Percentiles rank a stretch among this genome's conserved stretches.
These are phyloP conservation scores for Exophiala sideris DNA, from an alignment of 2,329 filamentous ascomycete species.

Conservation along the genomic window DNA sequence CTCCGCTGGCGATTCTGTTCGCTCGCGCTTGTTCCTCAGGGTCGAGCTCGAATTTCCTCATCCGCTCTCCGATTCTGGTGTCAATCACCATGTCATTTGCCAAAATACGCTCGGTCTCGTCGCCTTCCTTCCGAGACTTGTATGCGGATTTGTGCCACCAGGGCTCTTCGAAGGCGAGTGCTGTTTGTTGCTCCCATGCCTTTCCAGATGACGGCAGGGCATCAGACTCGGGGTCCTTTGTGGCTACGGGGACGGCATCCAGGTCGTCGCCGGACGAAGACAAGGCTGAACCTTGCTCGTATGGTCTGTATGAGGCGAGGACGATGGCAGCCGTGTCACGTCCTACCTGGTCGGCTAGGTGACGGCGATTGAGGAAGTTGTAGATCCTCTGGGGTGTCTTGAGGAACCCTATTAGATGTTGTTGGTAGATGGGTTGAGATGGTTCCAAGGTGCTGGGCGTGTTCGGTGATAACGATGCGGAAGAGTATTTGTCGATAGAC, in stretches of 20 bases:
- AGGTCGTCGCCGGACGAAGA: slow-evolving; percentile 20
- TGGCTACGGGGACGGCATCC: slow-evolving; percentile 20
- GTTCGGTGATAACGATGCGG: slow-evolving; percentile 60
- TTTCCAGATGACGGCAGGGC: slow-evolving; percentile 28
- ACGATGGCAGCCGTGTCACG: slow-evolving; percentile 83
- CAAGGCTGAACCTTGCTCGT: slow-evolving; percentile 33
- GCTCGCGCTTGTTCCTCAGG: slow-evolving; percentile 68
- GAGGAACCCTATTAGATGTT: slow-evolving; percentile 87
- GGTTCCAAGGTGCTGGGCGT: slow-evolving; percentile 72
- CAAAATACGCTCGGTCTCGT: slow-evolving; percentile 69
- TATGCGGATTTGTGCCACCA: slow-evolving; percentile 82
- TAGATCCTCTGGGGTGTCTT: slow-evolving; percentile 84
- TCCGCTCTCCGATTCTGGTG: slow-evolving; percentile 68
- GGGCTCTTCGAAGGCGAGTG: slow-evolving; percentile 68
- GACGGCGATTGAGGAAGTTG: slow-evolving; percentile 77
- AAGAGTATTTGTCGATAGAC: slow-evolving; percentile 65
- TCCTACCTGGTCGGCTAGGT: slow-evolving; percentile 82
- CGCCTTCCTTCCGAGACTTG: slow-evolving; percentile 50
- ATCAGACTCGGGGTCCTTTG: slow-evolving; percentile 51
- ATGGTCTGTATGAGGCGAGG: slow-evolving; percentile 50
- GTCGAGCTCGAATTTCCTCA: slow-evolving; percentile 72
- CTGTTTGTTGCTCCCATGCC: slow-evolving; percentile 60
- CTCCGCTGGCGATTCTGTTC: slow-evolving; percentile 58
- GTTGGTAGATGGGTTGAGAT: slow-evolving; percentile 69
- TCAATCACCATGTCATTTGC: slow-evolving; percentile 72